Percentiles rank a stretch among this genome's conserved stretches.
Conservation (phyloP, 176 grass and related monocot genomes). For the Secale cereale region DNA sequence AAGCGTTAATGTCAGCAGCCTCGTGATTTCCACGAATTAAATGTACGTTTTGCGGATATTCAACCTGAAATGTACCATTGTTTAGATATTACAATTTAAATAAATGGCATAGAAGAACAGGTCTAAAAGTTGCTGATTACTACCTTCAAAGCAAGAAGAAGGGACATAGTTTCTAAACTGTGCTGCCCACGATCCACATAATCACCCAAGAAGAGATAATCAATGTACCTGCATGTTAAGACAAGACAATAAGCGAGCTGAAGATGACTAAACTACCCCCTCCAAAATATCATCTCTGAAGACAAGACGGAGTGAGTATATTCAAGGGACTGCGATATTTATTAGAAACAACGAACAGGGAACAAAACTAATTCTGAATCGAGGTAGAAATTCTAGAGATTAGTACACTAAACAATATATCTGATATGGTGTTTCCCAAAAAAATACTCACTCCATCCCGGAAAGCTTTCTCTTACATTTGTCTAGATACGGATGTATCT, state of each 20-base stretch:
- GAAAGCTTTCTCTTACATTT: too few species aligned
- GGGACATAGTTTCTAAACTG: constrained; percentile 97
- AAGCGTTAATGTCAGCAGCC: constrained; percentile 97
- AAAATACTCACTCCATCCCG: neutral
- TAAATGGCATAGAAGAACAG: constrained; percentile 4
- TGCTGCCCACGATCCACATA: constrained; percentile 99
- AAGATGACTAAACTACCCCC: constrained; percentile 5
- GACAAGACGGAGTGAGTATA: neutral
- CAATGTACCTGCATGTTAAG: constrained; percentile 78
- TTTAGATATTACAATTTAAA: constrained; percentile 7
- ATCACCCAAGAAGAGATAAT: constrained; percentile 99
- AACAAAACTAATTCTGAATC: neutral
- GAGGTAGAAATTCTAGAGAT: neutral
- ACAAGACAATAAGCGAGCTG: constrained; percentile 18
- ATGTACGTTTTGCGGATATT: constrained; percentile 91
- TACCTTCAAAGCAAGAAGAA: constrained; percentile 99
- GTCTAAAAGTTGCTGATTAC: neutral
- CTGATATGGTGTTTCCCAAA: neutral
- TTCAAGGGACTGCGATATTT: neutral
- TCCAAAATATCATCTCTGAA: neutral
- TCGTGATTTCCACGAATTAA: constrained; percentile 99
- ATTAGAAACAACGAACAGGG: neutral
- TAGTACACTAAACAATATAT: constrained; percentile 13
- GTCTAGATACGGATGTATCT: too few species aligned
- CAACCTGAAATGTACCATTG: constrained; percentile 61